Evolutionary conservation across 1,284 basidiomycete species (phyloP).

Genomic region (Naganishia cerealis): DNA sequence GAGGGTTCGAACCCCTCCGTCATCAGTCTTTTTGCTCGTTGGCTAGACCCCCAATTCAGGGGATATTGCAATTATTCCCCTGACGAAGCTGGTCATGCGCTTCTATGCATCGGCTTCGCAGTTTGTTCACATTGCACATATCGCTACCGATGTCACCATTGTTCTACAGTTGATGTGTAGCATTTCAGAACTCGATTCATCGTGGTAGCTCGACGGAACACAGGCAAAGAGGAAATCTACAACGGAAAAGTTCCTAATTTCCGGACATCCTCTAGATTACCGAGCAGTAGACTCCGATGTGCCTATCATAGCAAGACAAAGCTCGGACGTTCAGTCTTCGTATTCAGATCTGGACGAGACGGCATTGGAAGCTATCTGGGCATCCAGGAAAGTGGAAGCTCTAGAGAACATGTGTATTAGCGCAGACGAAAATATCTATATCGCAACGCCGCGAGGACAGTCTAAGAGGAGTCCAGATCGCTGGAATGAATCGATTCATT

Average conservation of each 20-base stretch:
- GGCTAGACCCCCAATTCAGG: too few relatives aligned
- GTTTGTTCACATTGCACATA: slow-evolving; percentile 48
- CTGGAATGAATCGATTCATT: slow-evolving; percentile 1
- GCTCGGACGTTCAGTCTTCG: slow-evolving; percentile 15
- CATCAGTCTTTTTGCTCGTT: slow-evolving; percentile 28
- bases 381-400: not conserved
- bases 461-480: not conserved
- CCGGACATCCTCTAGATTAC: not conserved
- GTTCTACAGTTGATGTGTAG: slow-evolving; percentile 40
- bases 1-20: slow-evolving; percentile 31
- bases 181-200: slow-evolving; percentile 43
- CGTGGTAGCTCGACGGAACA: slow-evolving; percentile 41
- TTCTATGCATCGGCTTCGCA: slow-evolving; percentile 43
- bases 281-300: not conserved
- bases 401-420: not conserved
- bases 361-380: slow-evolving; percentile 31
- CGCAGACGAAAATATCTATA: not conserved
- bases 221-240: slow-evolving; percentile 12
- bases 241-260: slow-evolving; percentile 2
- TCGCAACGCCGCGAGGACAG: not conserved
- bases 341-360: slow-evolving; percentile 33
- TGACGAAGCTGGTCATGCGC: slow-evolving; percentile 40
- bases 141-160: slow-evolving; percentile 45
- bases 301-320: not conserved
- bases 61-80: slow-evolving; percentile 42